These are phyloP conservation scores for Suillus variegatus DNA, from an alignment of 768 basidiomycete genomes.

Conservation along the genomic window DNA sequence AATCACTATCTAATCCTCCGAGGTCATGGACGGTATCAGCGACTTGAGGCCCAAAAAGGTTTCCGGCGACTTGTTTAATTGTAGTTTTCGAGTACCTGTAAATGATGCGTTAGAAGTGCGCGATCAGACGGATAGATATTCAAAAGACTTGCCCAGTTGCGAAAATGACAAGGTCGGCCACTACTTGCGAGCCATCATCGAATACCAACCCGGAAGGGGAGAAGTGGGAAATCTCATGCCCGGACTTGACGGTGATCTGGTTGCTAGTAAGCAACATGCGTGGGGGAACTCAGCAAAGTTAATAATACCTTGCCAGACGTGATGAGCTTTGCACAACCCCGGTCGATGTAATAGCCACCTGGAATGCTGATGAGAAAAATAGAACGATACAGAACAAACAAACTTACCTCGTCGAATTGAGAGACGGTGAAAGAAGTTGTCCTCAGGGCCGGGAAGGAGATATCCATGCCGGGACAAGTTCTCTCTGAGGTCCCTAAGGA, in stretches of 20 bases:
- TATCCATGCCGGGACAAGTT: slow-evolving; percentile 4
- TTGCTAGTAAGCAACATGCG: background rate
- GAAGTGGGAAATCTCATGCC: slow-evolving; percentile 2
- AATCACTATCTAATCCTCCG: slow-evolving; percentile 13
- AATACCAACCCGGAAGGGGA: slow-evolving; percentile 5
- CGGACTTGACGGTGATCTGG: slow-evolving; percentile 9
- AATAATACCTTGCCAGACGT: slow-evolving; percentile 6
- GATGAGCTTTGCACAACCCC: slow-evolving; percentile 10
- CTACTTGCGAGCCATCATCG: slow-evolving; percentile 4
- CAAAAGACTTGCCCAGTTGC: slow-evolving; percentile 2
- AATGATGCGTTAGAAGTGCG: background rate
- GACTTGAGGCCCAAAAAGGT: slow-evolving; percentile 2
- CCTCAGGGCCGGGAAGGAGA: slow-evolving; percentile 1
- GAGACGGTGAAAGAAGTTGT: slow-evolving; percentile 12
- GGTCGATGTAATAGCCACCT: slow-evolving; percentile 12
- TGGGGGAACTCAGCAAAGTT: background rate
- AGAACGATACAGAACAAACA: background rate
- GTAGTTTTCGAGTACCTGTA: slow-evolving; percentile 5
- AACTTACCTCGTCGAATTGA: slow-evolving; percentile 6
- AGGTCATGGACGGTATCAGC: slow-evolving; percentile 10
- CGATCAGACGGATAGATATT: background rate
- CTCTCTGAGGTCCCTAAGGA: slow-evolving; percentile 4
- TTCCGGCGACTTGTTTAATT: slow-evolving; percentile 3
- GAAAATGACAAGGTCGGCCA: slow-evolving; percentile 9
- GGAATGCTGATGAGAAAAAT: background rate